Evolutionary conservation across 106 monocot genomes (phyloP), one percentile per base, ranked within the genome.

Genomic region (Triglochin maritima): DNA sequence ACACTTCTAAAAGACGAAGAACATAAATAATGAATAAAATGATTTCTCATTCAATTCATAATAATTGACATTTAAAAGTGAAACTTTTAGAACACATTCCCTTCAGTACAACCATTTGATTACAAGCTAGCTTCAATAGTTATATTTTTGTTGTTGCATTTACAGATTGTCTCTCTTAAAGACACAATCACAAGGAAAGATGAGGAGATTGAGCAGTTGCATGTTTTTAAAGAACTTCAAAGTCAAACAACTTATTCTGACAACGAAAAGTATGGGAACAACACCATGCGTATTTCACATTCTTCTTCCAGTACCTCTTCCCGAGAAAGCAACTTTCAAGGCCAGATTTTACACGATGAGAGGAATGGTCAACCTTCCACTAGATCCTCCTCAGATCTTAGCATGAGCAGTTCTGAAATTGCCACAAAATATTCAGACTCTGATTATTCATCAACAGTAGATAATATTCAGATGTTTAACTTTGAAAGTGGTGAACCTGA

Each of bases 131-230:
- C 29, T 29, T 29, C 1, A 29, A 29, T 29, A 29, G 29, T 29
- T 29, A 29, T 0, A 50, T 50, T 65, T 65, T 65, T 44, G 56
- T 53, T 29, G 41, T 44, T 9, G 17, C 51, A 51, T 8, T 49
- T 43, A 54, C 84, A 96, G 96, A 86, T 91, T 64, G 74, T 83
- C 61, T 83, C 79, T 50, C 82, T 91, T 41, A 96, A 86, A 77
- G 88, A 86, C 46, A 86, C 74, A 59, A 82, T 96, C 67, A 66
- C 83, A 64, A 80, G 68, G 62, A 96, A 91, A 75, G 90, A 96
- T 68, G 88, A 91, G 11, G 88, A 96, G 77, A 90, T 96, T 56
- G 88, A 82, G 69, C 85, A 84, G 47, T 62, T 96, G 57, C 81
- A 83, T 57, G 44, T 80, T 44, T 56, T 84, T 5, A 88, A 87